Evolutionary conservation across 1,139 yeast genomes (phyloP), one percentile per base, ranked within the genome.

Genomic region (Suhomyces taliae): DNA sequence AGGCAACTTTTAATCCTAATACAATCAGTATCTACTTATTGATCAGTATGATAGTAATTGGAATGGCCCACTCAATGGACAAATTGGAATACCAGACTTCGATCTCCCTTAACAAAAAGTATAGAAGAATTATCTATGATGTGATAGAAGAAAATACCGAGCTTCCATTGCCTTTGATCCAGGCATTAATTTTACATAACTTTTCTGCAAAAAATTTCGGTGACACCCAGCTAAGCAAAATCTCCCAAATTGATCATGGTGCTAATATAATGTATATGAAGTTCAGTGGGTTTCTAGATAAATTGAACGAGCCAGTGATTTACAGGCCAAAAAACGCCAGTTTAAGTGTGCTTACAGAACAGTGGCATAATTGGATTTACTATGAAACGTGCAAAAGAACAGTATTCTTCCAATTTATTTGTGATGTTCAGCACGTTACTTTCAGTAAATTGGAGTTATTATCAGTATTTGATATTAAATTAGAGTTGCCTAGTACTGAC

Each of bases 361-460:
- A 36, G 27, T 36, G 39, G 39, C 39, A 36, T 36, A 26, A 36
- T 36, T 36, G 39, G 39, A 36, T 36, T 26, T 36, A 36, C 31
- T 36, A 36, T 26, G 39, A 36, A 26, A 26, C 39, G 2, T 36
- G 39, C 32, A 36, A 36, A n/a, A 19, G 39, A 26, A 36, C 32
- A 7, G 39, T 36, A 10, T 36, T 36, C 15, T 36, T 36, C 9
- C 32, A 19, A 26, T 36, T 36, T 12, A 36, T 36, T 26, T 36
- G 39, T 27, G 39, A 36, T 36, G 39, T 36, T 8, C 39, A 36
- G 26, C 39, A 36, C 11, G 39, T 36, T 2, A 36, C 39, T n/a
- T 36, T 36, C 32, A 36, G 39, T 14, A 36, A 36, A 14, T 36
- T 36, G 32, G 39, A 36, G 14, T 26, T 36, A 6, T 36, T 36